A percentile compares a stretch with the other conserved stretches of the same genome.
phyloP scores from a whole-genome alignment of 2,329 filamentous ascomycete species.

The Aspergillus fumigatus region DNA sequence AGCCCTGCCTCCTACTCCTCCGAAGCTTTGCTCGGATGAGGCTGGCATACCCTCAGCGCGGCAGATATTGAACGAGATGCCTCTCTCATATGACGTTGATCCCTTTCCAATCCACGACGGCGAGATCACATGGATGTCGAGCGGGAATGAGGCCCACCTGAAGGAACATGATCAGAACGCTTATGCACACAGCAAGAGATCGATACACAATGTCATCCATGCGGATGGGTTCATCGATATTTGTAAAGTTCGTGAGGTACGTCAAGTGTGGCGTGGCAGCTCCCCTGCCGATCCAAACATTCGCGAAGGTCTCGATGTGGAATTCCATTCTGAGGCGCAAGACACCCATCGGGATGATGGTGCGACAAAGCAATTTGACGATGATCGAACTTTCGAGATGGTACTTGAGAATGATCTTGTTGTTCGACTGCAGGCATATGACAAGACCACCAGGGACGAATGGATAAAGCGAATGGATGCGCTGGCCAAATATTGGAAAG shows the following conservation, averaged over 20 bases:
- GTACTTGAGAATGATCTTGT: conserved; percentile 58
- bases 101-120: conserved; percentile 55
- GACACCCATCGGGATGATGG: conserved; percentile 51
- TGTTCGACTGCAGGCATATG: conserved; percentile 57
- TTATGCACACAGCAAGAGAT: conserved; percentile 54
- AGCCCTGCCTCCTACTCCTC: conserved; percentile 56
- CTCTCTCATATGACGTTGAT: conserved; percentile 57
- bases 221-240: conserved; percentile 64
- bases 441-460: conserved; percentile 53
- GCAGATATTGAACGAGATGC: conserved; percentile 54
- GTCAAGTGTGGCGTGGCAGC: conserved; percentile 51
- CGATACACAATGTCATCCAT: conserved; percentile 53
- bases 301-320: conserved; percentile 51
- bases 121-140: conserved; percentile 54
- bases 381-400: conserved; percentile 58
- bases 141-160: conserved; percentile 43
- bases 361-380: conserved; percentile 49
- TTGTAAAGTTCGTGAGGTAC: conserved; percentile 53
- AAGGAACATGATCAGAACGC: conserved; percentile 55
- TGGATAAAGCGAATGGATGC: conserved; percentile 57
- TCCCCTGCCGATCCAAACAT: conserved; percentile 50
- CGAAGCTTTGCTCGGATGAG: conserved; percentile 45
- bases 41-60: conserved; percentile 50
- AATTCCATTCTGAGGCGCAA: conserved; percentile 48
- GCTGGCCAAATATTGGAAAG: conserved; percentile 59